Conservation (phyloP, 1,284 basidiomycete species). For the Cerrena zonata region DNA sequence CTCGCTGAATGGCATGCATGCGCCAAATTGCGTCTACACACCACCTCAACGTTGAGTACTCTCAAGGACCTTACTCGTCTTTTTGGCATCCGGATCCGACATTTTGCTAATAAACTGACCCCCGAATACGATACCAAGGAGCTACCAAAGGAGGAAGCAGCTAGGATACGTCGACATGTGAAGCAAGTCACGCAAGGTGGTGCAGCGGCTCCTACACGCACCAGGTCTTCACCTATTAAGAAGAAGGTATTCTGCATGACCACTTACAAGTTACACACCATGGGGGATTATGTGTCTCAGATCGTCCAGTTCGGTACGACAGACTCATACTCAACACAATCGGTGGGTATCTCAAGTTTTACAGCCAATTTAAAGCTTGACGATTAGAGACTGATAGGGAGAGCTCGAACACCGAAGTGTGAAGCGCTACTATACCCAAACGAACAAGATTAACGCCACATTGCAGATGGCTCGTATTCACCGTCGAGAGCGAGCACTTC, state of each 20-base stretch:
- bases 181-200: not conserved
- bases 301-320: slow-evolving; percentile 20
- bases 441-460: not conserved
- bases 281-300: slow-evolving; percentile 16
- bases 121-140: slow-evolving; percentile 14
- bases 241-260: slow-evolving; percentile 14
- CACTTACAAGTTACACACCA: slow-evolving; percentile 20
- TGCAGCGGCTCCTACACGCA: not conserved
- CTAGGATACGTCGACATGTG: slow-evolving; percentile 5
- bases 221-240: no score
- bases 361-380: not conserved
- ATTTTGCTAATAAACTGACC: slow-evolving; percentile 14
- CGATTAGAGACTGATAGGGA: not conserved
- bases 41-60: slow-evolving; percentile 15
- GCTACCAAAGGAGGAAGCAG: slow-evolving; percentile 12
- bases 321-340: slow-evolving; percentile 21
- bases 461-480: slow-evolving; percentile 2
- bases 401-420: slow-evolving; percentile 8
- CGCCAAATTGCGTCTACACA: slow-evolving; percentile 23
- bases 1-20: slow-evolving; percentile 20
- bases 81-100: slow-evolving; percentile 13
- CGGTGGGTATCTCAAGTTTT: slow-evolving; percentile 13
- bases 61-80: slow-evolving; percentile 10
- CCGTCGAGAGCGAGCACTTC: not conserved
- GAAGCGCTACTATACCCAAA: slow-evolving; percentile 4